Percentiles rank a stretch among this genome's conserved stretches.
Conservation (phyloP, 768 basidiomycete species). For the Naganishia kalamii region DNA sequence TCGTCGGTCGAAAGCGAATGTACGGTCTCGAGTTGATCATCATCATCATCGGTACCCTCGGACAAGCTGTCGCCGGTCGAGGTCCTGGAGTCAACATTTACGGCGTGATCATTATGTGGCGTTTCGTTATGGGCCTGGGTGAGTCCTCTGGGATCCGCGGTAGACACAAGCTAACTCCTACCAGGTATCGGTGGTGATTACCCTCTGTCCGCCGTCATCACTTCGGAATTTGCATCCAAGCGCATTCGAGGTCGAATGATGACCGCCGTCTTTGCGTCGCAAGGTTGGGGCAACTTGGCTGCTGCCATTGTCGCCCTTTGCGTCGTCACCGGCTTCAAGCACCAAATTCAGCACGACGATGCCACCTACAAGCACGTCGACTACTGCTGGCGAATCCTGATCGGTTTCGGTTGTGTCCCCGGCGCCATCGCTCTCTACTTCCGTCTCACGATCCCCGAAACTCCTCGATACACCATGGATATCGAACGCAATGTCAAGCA, state of each 20-base stretch:
- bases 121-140: constrained; percentile 58
- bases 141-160: constrained; percentile 22
- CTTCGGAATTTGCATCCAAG: constrained; percentile 75
- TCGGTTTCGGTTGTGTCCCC: constrained; percentile 79
- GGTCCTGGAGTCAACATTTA: constrained; percentile 65
- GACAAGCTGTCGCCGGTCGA: constrained; percentile 59
- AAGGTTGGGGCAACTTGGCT: constrained; percentile 80
- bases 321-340: constrained; percentile 64
- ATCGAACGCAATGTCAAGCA: constrained; percentile 75
- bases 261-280: constrained; percentile 77
- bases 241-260: constrained; percentile 75
- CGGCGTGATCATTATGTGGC: constrained; percentile 74
- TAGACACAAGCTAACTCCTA: constrained; percentile 24
- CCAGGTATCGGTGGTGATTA: constrained; percentile 86
- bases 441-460: constrained; percentile 88
- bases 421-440: constrained; percentile 77
- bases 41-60: constrained; percentile 47
- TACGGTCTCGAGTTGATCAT: constrained; percentile 50
- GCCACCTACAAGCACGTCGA: constrained; percentile 54
- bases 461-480: constrained; percentile 86
- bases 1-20: constrained; percentile 47
- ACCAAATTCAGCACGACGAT: constrained; percentile 52
- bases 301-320: constrained; percentile 64
- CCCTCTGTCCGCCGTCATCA: constrained; percentile 75
- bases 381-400: constrained; percentile 75